Conservation (phyloP, 2,329 filamentous ascomycete species). For the Pseudogymnoascus verrucosus region DNA sequence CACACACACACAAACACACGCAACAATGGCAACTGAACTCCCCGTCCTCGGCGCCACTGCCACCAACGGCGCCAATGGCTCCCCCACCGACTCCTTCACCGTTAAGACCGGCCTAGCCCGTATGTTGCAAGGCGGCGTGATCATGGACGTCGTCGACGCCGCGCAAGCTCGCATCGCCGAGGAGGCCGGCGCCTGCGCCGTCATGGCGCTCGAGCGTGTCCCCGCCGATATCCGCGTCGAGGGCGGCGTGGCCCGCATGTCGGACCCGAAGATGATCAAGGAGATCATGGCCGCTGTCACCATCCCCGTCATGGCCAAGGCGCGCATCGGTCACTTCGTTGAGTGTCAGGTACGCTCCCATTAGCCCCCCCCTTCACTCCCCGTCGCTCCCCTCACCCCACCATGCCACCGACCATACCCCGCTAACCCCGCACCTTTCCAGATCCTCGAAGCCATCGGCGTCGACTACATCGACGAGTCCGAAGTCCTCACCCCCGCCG, state of each 20-base stretch:
- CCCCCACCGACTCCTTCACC: constrained; percentile 51
- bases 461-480: constrained; percentile 98
- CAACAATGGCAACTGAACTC: constrained; percentile 37
- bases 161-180: constrained; percentile 94
- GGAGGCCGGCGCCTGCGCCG: constrained; percentile 88
- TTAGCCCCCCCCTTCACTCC: neutral
- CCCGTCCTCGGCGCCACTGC: constrained; percentile 28
- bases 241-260: constrained; percentile 95
- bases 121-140: constrained; percentile 98
- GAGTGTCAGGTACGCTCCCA: constrained; percentile 66
- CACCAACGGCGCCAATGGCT: constrained; percentile 18
- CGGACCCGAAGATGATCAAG: constrained; percentile 86
- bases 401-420: neutral
- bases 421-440: constrained; percentile 10
- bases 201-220: constrained; percentile 97
- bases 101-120: constrained; percentile 93
- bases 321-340: constrained; percentile 93
- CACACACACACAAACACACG: neutral
- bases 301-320: constrained; percentile 98
- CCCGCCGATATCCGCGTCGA: constrained; percentile 90
- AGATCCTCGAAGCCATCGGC: constrained; percentile 90
- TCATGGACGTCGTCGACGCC: constrained; percentile 97
- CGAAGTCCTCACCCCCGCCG: constrained; percentile 93
- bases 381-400: neutral
- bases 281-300: constrained; percentile 92